Percentiles rank a stretch among this genome's conserved stretches.
Evolutionary conservation across 2,329 filamentous ascomycete species (phyloP).

Genomic region (Phyllachora maydis): DNA sequence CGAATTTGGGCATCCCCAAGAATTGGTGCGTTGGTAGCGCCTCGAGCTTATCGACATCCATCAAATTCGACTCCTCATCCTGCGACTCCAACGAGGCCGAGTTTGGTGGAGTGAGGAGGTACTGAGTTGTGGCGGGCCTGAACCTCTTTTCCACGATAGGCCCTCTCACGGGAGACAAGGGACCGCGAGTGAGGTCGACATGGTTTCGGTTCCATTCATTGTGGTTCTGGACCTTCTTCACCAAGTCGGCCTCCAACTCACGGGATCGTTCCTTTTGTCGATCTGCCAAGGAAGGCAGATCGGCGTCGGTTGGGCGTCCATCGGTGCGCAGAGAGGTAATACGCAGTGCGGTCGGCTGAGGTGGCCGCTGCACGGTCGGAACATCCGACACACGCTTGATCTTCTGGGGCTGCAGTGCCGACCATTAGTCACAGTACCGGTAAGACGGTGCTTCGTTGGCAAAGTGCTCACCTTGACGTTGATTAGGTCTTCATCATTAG

Average conservation of each 20-base stretch:
- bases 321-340: constrained; percentile 44
- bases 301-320: constrained; percentile 54
- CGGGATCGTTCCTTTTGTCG: constrained; percentile 65
- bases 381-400: constrained; percentile 47
- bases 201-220: constrained; percentile 80
- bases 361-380: constrained; percentile 34
- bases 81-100: constrained; percentile 27
- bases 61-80: constrained; percentile 15
- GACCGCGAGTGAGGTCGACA: constrained; percentile 70
- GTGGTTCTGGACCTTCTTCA: constrained; percentile 73
- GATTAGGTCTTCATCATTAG: constrained; percentile 82
- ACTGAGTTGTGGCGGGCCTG: constrained; percentile 51
- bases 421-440: too few species aligned
- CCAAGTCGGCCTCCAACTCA: constrained; percentile 62
- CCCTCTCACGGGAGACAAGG: constrained; percentile 60
- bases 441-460: too few species aligned
- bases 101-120: constrained; percentile 44
- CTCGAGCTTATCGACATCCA: constrained; percentile 33
- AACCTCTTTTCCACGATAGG: constrained; percentile 40
- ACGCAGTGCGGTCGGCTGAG: constrained; percentile 42
- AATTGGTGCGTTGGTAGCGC: too few species aligned
- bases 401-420: constrained; percentile 44
- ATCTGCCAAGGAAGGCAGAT: constrained; percentile 59
- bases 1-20: too few species aligned
- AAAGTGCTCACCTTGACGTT: constrained; percentile 63